Evolutionary conservation across 2,329 filamentous ascomycete species (phyloP).

Genomic region (Shiraia bambusicola): DNA sequence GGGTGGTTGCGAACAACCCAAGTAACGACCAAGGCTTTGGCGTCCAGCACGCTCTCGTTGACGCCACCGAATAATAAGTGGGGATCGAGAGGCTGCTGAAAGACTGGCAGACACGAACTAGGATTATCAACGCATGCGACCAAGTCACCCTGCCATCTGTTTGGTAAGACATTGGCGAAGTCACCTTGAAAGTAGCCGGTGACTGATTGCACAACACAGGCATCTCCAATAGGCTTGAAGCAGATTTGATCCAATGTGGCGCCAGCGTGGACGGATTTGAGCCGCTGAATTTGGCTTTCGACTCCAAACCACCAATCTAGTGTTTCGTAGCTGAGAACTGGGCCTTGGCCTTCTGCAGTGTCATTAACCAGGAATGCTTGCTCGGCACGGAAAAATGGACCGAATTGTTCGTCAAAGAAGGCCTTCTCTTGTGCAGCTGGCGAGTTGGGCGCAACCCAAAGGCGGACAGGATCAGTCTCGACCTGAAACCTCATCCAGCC

Average conservation of each 20-base stretch:
- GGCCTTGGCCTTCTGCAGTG: conserved; percentile 65
- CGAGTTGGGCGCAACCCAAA: conserved; percentile 97
- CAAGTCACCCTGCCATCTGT: conserved; percentile 72
- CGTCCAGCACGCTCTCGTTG: conserved; percentile 65
- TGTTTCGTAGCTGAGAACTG: conserved; percentile 85
- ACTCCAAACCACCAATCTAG: conserved; percentile 92
- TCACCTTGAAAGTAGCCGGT: conserved; percentile 80
- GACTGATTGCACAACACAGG: conserved; percentile 91
- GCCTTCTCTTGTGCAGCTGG: conserved; percentile 87
- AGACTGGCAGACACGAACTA: conserved; percentile 78
- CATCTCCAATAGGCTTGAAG: conserved; percentile 87
- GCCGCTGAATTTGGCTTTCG: conserved; percentile 71
- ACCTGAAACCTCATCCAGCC: conserved; percentile 90
- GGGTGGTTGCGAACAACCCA: conserved; percentile 91
- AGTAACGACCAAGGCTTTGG: conserved; percentile 80
- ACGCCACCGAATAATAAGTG: conserved; percentile 85
- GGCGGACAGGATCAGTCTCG: conserved; percentile 82
- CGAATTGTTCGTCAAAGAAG: conserved; percentile 92
- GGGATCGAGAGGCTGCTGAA: conserved; percentile 83
- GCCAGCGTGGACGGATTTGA: conserved; percentile 69
- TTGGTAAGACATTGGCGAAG: conserved; percentile 60
- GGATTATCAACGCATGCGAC: conserved; percentile 75
- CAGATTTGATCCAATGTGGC: conserved; percentile 81
- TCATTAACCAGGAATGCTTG: conserved; percentile 95
- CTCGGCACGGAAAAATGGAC: conserved; percentile 91